Base-by-base conservation (phyloP, 495 filamentous ascomycete genomes). In the Xylaria longipes region DNA sequence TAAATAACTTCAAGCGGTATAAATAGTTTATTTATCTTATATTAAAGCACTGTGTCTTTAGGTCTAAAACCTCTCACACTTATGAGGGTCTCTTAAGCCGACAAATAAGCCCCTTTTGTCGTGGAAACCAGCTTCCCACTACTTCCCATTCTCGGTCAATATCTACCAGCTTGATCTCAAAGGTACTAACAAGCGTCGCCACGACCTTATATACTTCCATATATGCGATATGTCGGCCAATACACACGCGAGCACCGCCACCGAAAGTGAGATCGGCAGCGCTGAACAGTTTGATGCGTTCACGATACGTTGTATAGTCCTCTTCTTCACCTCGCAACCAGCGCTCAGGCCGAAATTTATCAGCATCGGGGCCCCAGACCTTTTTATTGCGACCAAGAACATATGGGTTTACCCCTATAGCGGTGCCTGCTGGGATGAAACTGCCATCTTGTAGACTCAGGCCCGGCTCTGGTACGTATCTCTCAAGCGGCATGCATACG, bases 171-270 rank as follows among this genome's bases (percentile, higher is more conserved):
- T 76, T 69, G 17, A 83, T 73, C 41, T 83, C 73, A 65, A 79
- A 85, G 22, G 61, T 66, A 45, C 69, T 66, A 35, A 78, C 69
- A 7, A 83, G 73, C 56, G 77, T 82, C 5, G 83, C 76, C 22
- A 86, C 70, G n/a, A 83, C 73, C 70, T 85, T 85, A 58, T 82
- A 85, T 12, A 82, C 74, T 72, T 85, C 80, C 66, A 84, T 43
- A n/a, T 82, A 60, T 15, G 68, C 81, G 9, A 86, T 58, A 71
- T 83, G 75, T 76, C 80, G 82, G 8, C 84, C 84, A 29, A 85
- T 76, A 54, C 84, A 86, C 1, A 74, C 72, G 9, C 82, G 75
- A 39, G 71, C 77, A 0, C 84, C 83, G 3, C 64, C 79, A 6
- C 84, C 84, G 70, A 85, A 86, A 2, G 77, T 67, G 2, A 87